These are phyloP conservation scores for Didymella sp. DNA, from an alignment of 2,329 filamentous ascomycete species.

Conservation along the genomic window DNA sequence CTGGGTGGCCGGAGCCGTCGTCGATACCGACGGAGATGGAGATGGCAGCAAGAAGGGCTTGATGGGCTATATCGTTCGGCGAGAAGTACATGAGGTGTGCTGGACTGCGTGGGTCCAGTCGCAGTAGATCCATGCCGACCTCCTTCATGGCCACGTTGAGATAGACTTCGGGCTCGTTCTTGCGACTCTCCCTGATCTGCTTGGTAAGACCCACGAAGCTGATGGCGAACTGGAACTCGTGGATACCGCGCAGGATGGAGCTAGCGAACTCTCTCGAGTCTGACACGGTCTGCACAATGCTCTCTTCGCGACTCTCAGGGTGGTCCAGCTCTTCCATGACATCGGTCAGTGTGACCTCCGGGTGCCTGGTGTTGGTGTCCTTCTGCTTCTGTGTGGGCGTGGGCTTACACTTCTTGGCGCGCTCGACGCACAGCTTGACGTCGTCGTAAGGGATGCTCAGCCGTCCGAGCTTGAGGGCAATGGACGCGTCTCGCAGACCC, in stretches of 20 bases:
- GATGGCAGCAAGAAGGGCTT: constrained; percentile 88
- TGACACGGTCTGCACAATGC: constrained; percentile 81
- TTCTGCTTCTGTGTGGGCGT: constrained; percentile 22
- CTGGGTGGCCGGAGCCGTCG: constrained; percentile 83
- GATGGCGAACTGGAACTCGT: constrained; percentile 94
- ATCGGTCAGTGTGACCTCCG: constrained; percentile 71
- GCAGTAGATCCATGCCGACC: constrained; percentile 88
- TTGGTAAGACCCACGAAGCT: constrained; percentile 89
- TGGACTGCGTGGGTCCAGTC: constrained; percentile 88
- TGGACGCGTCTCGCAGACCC: constrained; percentile 86
- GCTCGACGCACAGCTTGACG: constrained; percentile 67
- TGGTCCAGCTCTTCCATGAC: constrained; percentile 76
- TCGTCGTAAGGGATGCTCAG: constrained; percentile 93
- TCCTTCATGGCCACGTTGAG: constrained; percentile 96
- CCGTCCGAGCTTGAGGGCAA: constrained; percentile 88
- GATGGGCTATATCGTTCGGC: constrained; percentile 88
- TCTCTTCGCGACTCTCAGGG: constrained; percentile 70
- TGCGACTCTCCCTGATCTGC: constrained; percentile 72
- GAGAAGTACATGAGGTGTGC: constrained; percentile 99
- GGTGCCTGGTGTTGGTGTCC: constrained; percentile 39
- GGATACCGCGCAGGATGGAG: constrained; percentile 88
- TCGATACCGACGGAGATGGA: constrained; percentile 92
- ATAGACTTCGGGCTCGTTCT: constrained; percentile 73
- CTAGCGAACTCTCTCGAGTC: constrained; percentile 92
- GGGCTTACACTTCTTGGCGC: constrained; percentile 58